Percentiles rank a stretch among this genome's conserved stretches.
Conservation (phyloP, 2,329 filamentous ascomycete genomes). For the Fusarium mexicanum region DNA sequence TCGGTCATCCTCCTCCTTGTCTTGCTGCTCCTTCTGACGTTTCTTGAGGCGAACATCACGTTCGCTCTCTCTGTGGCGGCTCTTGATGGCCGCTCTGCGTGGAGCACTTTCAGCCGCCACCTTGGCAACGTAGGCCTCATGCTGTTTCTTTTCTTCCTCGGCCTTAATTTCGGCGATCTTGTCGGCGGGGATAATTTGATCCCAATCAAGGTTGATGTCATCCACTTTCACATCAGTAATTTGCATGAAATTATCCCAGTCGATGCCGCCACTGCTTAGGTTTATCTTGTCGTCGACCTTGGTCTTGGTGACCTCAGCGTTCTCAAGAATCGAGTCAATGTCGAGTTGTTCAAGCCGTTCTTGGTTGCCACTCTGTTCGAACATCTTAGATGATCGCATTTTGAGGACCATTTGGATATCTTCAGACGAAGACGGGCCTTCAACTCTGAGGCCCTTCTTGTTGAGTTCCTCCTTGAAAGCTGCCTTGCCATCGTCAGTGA, state of each 20-base stretch:
- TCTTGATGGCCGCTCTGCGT: constrained; percentile 74
- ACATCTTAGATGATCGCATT: constrained; percentile 98
- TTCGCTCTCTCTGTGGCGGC: constrained; percentile 66
- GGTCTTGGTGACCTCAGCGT: constrained; percentile 96
- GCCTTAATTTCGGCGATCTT: constrained; percentile 89
- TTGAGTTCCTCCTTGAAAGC: constrained; percentile 78
- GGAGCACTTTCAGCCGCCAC: constrained; percentile 88
- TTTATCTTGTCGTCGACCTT: constrained; percentile 92
- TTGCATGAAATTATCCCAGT: constrained; percentile 94
- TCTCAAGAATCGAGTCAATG: constrained; percentile 95
- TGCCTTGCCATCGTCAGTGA: constrained; percentile 93
- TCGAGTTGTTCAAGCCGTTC: constrained; percentile 96
- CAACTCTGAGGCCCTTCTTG: constrained; percentile 77
- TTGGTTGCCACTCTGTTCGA: constrained; percentile 96
- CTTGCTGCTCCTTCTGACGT: constrained; percentile 69
- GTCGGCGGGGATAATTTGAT: constrained; percentile 96
- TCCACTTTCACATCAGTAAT: constrained; percentile 98
- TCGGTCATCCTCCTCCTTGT: constrained; percentile 75
- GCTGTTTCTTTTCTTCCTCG: constrained; percentile 84
- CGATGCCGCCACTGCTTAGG: constrained; percentile 85
- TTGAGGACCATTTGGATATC: constrained; percentile 97
- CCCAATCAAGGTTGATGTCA: constrained; percentile 83
- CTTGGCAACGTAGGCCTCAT: constrained; percentile 83
- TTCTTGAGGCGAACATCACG: constrained; percentile 74
- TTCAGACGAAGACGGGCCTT: constrained; percentile 88